Base-by-base conservation (phyloP, 2,329 filamentous ascomycete species). In the Mycosphaerella sp. region DNA sequence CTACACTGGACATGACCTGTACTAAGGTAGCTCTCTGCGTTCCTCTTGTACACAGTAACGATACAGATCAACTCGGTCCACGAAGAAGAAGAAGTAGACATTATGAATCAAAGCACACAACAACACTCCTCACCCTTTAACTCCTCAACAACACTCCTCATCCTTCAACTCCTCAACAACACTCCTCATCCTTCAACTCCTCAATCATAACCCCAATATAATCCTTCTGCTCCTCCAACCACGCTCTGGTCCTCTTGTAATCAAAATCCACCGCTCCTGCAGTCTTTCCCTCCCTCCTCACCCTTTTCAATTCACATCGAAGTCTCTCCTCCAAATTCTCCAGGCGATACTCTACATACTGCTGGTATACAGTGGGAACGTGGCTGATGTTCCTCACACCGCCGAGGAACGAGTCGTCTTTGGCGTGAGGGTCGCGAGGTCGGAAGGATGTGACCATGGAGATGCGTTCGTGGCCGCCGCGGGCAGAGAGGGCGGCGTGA, bases 381-480 rank as follows among this genome's bases (percentile, higher is more conserved):
- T 82, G 70, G 2, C 79, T 82, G 55, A 84, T 78, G 1, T 71
- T 71, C 1, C 81, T 76, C 12, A 84, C 77, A 0, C 78, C 82
- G 2, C 74, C 79, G 36, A 86, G 71, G 3, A 80, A 78, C 1
- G 78, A 79, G 59, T 84, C 80, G 59, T 86, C 83, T 13, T 72
- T 74, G 37, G 79, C 61, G 16, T 69, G 69, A 1, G 80, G 71
- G 17, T 72, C 75, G 45, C 74, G 76, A 1, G 82, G 80, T 8
- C 83, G 75, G 70, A 84, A 85, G 3, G 79, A 80, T 0, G 82
- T 86, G 44, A 86, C 80, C 69, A 82, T 81, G 39, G 74, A 79
- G 66, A 86, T 84, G 30, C 82, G 77, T 65, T 85, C 82, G 18
- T 75, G 74, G 4, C 73, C 73, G 14, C 80, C 79, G 1, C 80